Conservation (phyloP, 2,329 filamentous ascomycete genomes). For the Aspergillus costaricaensis region DNA sequence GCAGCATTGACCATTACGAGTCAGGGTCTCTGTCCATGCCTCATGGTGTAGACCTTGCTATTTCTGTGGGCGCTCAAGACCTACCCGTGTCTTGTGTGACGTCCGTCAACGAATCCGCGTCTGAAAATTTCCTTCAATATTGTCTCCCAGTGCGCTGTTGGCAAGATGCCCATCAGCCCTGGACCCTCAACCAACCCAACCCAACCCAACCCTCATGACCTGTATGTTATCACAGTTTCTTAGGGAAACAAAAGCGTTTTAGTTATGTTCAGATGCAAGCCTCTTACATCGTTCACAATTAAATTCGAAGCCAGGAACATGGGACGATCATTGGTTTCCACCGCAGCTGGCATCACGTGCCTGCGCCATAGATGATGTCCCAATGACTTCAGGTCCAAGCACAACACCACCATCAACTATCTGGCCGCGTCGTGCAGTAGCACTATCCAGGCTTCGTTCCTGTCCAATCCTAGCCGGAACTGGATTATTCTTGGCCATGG, state of each 20-base stretch:
- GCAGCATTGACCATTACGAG: background rate
- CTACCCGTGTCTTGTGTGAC: conserved; percentile 5
- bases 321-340: background rate
- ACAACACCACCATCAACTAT: no score
- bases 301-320: background rate
- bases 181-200: background rate
- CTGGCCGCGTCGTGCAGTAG: background rate
- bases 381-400: background rate
- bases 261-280: background rate
- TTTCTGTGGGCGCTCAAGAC: conserved; percentile 2
- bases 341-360: background rate
- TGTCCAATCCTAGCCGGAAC: background rate
- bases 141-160: background rate
- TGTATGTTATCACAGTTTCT: conserved; percentile 22
- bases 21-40: background rate
- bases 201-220: conserved; percentile 12
- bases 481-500: background rate
- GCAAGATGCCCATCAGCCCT: conserved; percentile 12
- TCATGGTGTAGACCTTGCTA: conserved; percentile 7
- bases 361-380: background rate
- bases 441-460: background rate
- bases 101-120: conserved; percentile 8
- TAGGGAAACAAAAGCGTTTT: conserved; percentile 17
- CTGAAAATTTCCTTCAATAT: background rate
- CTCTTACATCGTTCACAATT: background rate